A percentile compares a stretch with the other conserved stretches of the same genome.
These are phyloP conservation scores for Nakazawaea siamensis DNA, from an alignment of 805 yeast genomes.

Conservation along the genomic window DNA sequence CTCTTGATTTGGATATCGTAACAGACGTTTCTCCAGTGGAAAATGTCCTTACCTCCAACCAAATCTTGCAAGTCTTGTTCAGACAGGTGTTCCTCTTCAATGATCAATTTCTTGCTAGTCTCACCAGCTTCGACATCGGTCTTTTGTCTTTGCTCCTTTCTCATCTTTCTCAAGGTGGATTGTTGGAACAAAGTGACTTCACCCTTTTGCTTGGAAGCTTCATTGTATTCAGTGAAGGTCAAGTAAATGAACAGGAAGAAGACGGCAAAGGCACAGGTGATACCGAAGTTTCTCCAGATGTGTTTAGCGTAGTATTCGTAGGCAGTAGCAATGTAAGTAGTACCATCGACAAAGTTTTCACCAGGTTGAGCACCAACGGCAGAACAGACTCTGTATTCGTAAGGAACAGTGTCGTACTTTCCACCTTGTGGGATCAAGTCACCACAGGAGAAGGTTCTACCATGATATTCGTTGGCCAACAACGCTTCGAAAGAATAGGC, in stretches of 20 bases:
- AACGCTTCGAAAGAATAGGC: constrained; percentile 36
- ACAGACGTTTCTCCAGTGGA: constrained; percentile 61
- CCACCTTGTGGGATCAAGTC: constrained; percentile 36
- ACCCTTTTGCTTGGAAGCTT: constrained; percentile 63
- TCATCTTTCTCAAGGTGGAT: constrained; percentile 21
- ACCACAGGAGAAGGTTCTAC: constrained; percentile 29
- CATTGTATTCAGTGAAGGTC: constrained; percentile 44
- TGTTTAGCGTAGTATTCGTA: constrained; percentile 47
- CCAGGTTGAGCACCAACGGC: constrained; percentile 54
- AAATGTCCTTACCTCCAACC: constrained; percentile 33
- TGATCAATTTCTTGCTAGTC: constrained; percentile 16
- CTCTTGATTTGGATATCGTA: constrained; percentile 50
- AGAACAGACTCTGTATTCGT: constrained; percentile 33
- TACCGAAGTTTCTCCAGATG: constrained; percentile 80
- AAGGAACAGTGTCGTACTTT: constrained; percentile 19
- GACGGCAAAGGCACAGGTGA: constrained; percentile 44
- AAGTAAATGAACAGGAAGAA: constrained; percentile 50
- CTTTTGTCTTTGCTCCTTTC: constrained; percentile 1
- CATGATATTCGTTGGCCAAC: constrained; percentile 37
- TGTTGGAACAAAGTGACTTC: constrained; percentile 56
- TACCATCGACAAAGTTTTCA: constrained; percentile 39
- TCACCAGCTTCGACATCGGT: constrained; percentile 3
- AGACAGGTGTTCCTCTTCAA: constrained; percentile 16
- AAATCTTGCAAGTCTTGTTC: constrained; percentile 22
- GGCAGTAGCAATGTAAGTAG: constrained; percentile 33